These are phyloP conservation scores for Dendrocalamus sinicus DNA, from an alignment of 176 grass and related monocot species.

Conservation along the genomic window DNA sequence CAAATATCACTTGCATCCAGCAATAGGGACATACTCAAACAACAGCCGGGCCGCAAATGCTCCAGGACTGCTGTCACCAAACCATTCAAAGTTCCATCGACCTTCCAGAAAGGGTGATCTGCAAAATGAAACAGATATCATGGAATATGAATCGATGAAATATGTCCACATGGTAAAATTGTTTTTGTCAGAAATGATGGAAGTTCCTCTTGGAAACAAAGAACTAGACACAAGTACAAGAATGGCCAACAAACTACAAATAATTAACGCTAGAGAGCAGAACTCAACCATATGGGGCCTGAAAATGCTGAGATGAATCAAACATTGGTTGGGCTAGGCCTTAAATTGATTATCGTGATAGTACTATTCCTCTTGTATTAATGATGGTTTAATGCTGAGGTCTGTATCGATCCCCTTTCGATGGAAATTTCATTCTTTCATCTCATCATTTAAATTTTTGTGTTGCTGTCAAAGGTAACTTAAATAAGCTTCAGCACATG, in stretches of 20 bases:
- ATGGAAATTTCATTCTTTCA: background rate
- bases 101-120: conserved; percentile 95
- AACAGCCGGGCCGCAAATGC: conserved; percentile 69
- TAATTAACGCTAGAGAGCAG: background rate
- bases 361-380: too few relatives aligned
- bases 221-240: background rate
- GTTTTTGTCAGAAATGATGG: conserved; percentile 7
- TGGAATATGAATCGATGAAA: background rate
- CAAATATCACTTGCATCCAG: conserved; percentile 25
- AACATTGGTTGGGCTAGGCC: background rate
- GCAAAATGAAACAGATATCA: conserved; percentile 35
- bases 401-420: too few relatives aligned
- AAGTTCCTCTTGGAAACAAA: conserved; percentile 2
- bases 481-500: background rate
- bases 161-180: background rate
- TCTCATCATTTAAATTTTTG: background rate
- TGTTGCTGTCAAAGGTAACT: background rate
- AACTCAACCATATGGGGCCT: background rate
- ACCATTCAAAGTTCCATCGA: conserved; percentile 95
- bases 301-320: background rate
- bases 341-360: too few relatives aligned
- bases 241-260: background rate
- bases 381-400: too few relatives aligned
- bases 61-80: conserved; percentile 84
- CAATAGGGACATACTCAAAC: conserved; percentile 79